Evolutionary conservation across 495 filamentous ascomycete genomes (phyloP).

Genomic region (Penicillium herquei): DNA sequence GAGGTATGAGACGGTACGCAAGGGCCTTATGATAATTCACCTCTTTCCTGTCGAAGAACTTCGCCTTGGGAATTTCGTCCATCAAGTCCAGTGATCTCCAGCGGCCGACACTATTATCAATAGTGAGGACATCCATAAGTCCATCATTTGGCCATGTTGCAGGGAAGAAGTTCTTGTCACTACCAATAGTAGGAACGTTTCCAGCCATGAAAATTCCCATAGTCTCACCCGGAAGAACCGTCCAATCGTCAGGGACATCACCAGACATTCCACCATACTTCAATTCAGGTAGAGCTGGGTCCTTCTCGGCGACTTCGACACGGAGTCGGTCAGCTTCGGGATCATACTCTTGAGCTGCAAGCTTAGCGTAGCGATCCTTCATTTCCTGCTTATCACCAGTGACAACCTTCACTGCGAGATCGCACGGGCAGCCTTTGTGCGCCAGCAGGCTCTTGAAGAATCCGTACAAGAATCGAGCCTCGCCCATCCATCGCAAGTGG

Average conservation of each 20-base stretch:
- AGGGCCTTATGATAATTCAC: slow-evolving; percentile 78
- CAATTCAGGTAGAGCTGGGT: slow-evolving; percentile 65
- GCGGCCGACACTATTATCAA: slow-evolving; percentile 71
- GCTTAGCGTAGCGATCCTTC: slow-evolving; percentile 65
- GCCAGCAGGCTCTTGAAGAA: slow-evolving; percentile 69
- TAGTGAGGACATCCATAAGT: slow-evolving; percentile 76
- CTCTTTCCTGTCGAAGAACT: slow-evolving; percentile 74
- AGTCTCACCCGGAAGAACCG: slow-evolving; percentile 65
- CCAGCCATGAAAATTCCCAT: slow-evolving; percentile 93
- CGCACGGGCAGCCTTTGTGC: slow-evolving; percentile 80
- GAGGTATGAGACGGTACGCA: slow-evolving; percentile 81
- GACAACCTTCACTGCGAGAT: slow-evolving; percentile 78
- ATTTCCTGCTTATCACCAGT: slow-evolving; percentile 75
- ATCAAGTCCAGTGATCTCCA: slow-evolving; percentile 63
- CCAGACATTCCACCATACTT: slow-evolving; percentile 77
- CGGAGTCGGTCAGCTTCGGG: slow-evolving; percentile 15
- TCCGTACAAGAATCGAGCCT: slow-evolving; percentile 78
- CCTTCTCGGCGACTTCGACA: slow-evolving; percentile 23
- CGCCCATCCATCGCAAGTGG: slow-evolving; percentile 88
- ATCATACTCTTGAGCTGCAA: slow-evolving; percentile 35
- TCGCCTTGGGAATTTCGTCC: slow-evolving; percentile 64
- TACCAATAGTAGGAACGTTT: slow-evolving; percentile 91
- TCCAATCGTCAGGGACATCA: slow-evolving; percentile 72
- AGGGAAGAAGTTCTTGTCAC: slow-evolving; percentile 85
- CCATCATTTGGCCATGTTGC: slow-evolving; percentile 83